phyloP scores from a whole-genome alignment of 2,329 filamentous ascomycete genomes.

The Pseudocercospora macadamiae region DNA sequence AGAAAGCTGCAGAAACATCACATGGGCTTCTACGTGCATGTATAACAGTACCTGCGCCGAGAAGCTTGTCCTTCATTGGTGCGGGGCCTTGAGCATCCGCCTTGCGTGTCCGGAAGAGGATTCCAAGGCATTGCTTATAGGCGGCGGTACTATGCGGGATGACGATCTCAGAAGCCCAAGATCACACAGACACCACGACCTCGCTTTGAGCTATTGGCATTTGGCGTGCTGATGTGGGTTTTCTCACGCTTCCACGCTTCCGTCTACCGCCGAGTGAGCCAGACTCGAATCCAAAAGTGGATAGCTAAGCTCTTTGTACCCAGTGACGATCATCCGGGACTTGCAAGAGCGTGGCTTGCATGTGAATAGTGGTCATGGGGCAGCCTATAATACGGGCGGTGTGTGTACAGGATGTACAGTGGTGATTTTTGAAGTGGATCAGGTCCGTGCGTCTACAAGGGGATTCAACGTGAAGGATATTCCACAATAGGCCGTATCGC shows the following conservation, averaged over 20 bases:
- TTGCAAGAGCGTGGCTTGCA: conserved; percentile 11
- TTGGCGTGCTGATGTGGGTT: neutral
- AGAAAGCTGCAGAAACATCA: neutral
- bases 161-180: neutral
- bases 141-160: neutral
- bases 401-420: no score
- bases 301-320: conserved; percentile 3
- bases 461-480: no score
- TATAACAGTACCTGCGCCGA: neutral
- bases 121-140: neutral
- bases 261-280: neutral
- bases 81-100: neutral
- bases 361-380: conserved; percentile 8
- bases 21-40: neutral
- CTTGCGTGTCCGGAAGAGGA: neutral
- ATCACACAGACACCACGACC: neutral
- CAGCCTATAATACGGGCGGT: neutral
- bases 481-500: no score
- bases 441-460: no score
- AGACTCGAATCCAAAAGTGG: neutral
- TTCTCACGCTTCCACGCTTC: conserved; percentile 1
- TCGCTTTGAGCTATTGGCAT: neutral
- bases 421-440: no score
- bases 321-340: conserved; percentile 10
- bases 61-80: neutral